Evolutionary conservation across 2,329 filamentous ascomycete genomes (phyloP).

Genomic region (Ascochyta rabiei): DNA sequence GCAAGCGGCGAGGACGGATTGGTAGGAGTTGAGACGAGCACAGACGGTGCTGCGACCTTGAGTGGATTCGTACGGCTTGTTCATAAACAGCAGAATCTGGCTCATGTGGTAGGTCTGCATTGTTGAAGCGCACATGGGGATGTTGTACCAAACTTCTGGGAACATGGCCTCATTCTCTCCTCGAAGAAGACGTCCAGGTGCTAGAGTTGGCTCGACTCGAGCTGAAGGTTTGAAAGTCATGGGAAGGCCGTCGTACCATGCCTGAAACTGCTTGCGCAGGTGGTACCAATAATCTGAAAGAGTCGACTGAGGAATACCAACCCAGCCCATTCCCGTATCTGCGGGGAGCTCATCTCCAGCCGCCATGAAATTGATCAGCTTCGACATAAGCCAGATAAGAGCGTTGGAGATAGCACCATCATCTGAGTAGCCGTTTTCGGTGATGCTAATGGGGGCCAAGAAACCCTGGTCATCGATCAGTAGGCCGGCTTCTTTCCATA

Average conservation of each 20-base stretch:
- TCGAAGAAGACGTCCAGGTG: conserved; percentile 28
- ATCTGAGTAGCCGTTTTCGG: conserved; percentile 49
- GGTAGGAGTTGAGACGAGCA: conserved; percentile 62
- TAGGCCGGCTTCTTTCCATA: conserved; percentile 70
- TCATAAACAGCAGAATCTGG: conserved; percentile 65
- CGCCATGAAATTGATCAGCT: conserved; percentile 69
- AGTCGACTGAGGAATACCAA: conserved; percentile 57
- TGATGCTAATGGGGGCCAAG: conserved; percentile 54
- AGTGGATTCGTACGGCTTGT: conserved; percentile 63
- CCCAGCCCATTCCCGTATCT: conserved; percentile 48
- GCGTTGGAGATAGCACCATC: conserved; percentile 68
- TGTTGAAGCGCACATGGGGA: conserved; percentile 68
- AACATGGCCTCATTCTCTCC: conserved; percentile 48
- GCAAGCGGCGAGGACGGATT: conserved; percentile 61
- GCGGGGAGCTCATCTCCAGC: conserved; percentile 59
- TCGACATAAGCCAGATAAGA: conserved; percentile 69
- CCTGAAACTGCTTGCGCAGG: conserved; percentile 62
- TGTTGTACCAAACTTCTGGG: conserved; percentile 67
- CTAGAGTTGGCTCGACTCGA: conserved; percentile 50
- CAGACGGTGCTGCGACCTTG: conserved; percentile 59
- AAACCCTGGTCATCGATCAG: conserved; percentile 61
- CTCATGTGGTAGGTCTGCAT: conserved; percentile 72
- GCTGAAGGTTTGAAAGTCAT: conserved; percentile 65
- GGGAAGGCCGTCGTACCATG: conserved; percentile 65
- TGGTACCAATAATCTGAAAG: conserved; percentile 60